Conservation (phyloP, 306 rosid genomes). For the Astragalus membranaceus region DNA sequence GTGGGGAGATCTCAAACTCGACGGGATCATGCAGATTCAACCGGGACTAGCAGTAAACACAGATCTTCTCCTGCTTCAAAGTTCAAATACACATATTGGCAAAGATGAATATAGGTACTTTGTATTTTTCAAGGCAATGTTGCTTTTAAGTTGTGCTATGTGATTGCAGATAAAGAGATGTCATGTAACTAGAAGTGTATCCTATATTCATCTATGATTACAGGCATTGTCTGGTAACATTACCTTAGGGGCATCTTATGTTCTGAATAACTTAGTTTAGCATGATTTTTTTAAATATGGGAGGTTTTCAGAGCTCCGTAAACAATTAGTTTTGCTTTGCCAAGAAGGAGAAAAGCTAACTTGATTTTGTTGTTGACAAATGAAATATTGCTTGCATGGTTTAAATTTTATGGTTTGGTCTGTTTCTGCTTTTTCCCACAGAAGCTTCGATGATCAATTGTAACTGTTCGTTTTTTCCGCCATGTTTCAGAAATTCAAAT, state of each 20-base stretch:
- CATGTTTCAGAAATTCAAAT: conserved; percentile 50
- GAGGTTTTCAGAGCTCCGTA: no score
- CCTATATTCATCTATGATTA: no score
- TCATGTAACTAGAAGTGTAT: no score
- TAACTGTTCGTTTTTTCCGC: conserved; percentile 16
- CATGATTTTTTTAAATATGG: no score
- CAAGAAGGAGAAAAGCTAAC: no score
- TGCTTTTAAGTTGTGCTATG: neutral
- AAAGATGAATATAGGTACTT: conserved; percentile 70
- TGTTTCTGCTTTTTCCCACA: neutral
- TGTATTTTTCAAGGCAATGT: neutral
- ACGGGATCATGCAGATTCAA: conserved; percentile 52
- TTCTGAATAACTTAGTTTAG: no score
- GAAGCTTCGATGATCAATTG: conserved; percentile 1
- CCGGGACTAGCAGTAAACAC: conserved; percentile 45
- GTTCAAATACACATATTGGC: conserved; percentile 45
- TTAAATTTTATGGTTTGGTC: conserved; percentile 5
- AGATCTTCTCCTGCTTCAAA: conserved; percentile 71
- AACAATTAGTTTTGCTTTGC: no score
- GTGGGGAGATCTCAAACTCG: conserved; percentile 73
- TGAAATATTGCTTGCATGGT: no score
- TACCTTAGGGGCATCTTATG: no score
- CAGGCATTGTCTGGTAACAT: no score
- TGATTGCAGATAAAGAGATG: no score
- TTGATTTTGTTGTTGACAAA: no score